Evolutionary conservation across 1,139 yeast species (phyloP), one percentile per base, ranked within the genome.

Genomic region (Eremothecium sinecaudum): DNA sequence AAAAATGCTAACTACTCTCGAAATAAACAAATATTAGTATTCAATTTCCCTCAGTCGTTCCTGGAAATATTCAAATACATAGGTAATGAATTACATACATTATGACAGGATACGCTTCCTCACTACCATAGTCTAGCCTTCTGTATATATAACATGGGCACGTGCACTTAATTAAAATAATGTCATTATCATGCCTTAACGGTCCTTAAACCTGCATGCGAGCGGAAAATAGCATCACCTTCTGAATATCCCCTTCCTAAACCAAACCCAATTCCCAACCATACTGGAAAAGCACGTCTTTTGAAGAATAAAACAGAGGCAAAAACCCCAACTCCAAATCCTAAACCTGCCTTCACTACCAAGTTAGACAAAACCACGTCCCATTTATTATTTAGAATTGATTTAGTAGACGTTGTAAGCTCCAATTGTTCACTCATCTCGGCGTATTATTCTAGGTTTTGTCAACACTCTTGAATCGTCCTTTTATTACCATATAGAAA

Each of bases 161-260:
- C n/a, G n/a, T n/a, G n/a, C n/a, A n/a, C n/a, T n/a, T n/a, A n/a
- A n/a, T n/a, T n/a, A n/a, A n/a, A n/a, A n/a, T n/a, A n/a, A n/a
- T n/a, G n/a, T n/a, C n/a, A n/a, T n/a, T n/a, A 13, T 58, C 61
- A 78, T 42, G 82, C 81, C 55, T 75, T 75, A 39, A 77, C 74
- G 36, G 75, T 66, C 68, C 92, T 76, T 46, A 78, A 61, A 39
- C 93, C 93, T 43, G 79, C 81, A 35, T 68, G 63, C 17, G 82
- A 72, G 65, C 97, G 79, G 72, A 90, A 87, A 40, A 87, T 81
- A 44, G 96, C 93, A 58, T 90, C 97, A 42, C 97, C 98, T 67
- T 90, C 98, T 44, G 97, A 76, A 63, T 86, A 90, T 35, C 95
- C 95, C 67, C 96, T 80, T 47, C 98, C 98, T 43, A 87, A 71